phyloP scores from a whole-genome alignment of 2,329 filamentous ascomycete genomes.

The Xylariaceae sp. region DNA sequence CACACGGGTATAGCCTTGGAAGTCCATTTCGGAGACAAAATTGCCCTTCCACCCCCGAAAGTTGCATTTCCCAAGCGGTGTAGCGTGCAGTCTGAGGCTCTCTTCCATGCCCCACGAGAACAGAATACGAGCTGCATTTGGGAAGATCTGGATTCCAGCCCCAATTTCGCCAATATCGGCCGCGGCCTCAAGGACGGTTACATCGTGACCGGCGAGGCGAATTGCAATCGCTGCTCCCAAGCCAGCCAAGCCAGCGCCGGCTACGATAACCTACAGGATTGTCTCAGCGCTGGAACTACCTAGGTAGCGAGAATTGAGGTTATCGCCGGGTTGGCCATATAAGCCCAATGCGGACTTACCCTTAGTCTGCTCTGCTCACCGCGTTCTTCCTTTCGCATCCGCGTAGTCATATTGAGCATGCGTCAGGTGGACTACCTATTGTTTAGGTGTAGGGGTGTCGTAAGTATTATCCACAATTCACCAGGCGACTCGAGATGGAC shows the following conservation, averaged over 20 bases:
- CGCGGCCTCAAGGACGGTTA: slow-evolving; percentile 47
- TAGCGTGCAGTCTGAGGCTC: slow-evolving; percentile 38
- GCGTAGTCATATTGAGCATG: too few relatives aligned
- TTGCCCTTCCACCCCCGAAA: slow-evolving; percentile 53
- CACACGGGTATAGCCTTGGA: slow-evolving; percentile 37
- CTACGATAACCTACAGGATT: slow-evolving; percentile 44
- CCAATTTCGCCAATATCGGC: slow-evolving; percentile 45
- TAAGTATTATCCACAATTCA: too few relatives aligned
- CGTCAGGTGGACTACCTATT: too few relatives aligned
- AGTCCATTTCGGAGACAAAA: slow-evolving; percentile 45
- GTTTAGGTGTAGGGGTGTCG: too few relatives aligned
- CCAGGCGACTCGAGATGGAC: too few relatives aligned
- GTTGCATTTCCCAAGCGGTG: slow-evolving; percentile 41
- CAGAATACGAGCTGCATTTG: slow-evolving; percentile 45
- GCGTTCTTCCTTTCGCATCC: neutral
- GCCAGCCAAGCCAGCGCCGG: slow-evolving; percentile 55
- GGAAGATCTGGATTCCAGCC: slow-evolving; percentile 49
- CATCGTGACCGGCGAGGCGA: slow-evolving; percentile 43
- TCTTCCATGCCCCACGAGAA: slow-evolving; percentile 47
- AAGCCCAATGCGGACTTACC: neutral
- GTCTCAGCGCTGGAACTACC: too few relatives aligned
- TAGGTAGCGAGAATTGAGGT: neutral
- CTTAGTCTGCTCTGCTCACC: slow-evolving; percentile 19
- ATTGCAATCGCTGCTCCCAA: slow-evolving; percentile 48
- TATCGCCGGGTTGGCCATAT: too few relatives aligned